Evolutionary conservation across 148 eudicot species (phyloP), one percentile per base, ranked within the genome.

Genomic region (Fallopia convolvulus): DNA sequence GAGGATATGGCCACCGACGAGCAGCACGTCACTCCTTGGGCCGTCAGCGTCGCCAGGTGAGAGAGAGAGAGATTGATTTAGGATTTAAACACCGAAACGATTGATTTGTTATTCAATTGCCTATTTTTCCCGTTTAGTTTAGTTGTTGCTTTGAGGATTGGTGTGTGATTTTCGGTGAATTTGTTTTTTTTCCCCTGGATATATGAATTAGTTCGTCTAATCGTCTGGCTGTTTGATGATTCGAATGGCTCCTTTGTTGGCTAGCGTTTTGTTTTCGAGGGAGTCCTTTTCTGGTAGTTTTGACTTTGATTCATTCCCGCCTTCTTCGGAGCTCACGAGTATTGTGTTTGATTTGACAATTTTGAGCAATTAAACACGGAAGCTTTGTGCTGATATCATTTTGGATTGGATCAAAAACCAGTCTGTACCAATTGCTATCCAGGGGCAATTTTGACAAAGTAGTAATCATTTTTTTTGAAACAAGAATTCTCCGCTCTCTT

Each of bases 1-100:
- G 98, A 94, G 81, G 96, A 94, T 89, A 76, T 81, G 61, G 97
- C 93, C 87, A 83, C 91, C 33, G 96, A 92, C 85, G 99, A 94
- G 48, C 91, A 90, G 58, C 77, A 70, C 49, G 84, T 91, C 55
- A 94, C 99, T 2, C 99, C 99, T 77, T 92, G 97, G 99, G 77
- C 97, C 49, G 82, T 91, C 77, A 88, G 97, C 18, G 99, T 94
- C 75, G 99, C 99, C 26, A 94, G 99, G 99, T 94, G 68, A 76
- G 39, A 36, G 78, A 26, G 78, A 26, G 30, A 65, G 70, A 65
- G 41, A 30, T 30, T 65, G 39, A 11, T 30, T 30, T 13, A 48
- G 17, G 52, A 48, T 15, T 52, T 44, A 44, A 44, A 44, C 47
- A 9, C 11, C 47, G 47, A 44, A 6, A 44, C 10, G 47, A 1